Evolutionary conservation across 345 rosid genomes (phyloP), one percentile per base, ranked within the genome.

Genomic region (Boechera divaricarpa): DNA sequence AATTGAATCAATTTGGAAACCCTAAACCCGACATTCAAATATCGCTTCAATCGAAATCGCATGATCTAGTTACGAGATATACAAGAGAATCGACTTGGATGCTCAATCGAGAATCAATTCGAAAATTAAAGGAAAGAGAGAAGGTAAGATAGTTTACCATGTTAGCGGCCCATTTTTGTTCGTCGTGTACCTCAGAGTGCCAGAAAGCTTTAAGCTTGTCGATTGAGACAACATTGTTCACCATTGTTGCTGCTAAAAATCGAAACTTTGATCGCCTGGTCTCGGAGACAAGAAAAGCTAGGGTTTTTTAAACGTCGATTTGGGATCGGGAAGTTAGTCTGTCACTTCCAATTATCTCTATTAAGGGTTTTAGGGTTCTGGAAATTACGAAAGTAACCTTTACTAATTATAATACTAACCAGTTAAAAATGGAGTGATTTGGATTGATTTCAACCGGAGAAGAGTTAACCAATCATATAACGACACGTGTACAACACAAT

Each of bases 101-200:
- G 41, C 32, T 57, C 24, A 54, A 45, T 18, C 11, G 38, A 65
- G 54, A 18, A 56, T 42, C 53, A 70, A 70, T 7, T 56, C 7
- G 45, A 6, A 39, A 54, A 31, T 51, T 33, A 63, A 26, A 7
- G 26, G 48, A 64, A 49, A n/a, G 33, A 79, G 10, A 71, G 7
- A 57, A 28, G 0, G 32, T 3, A 4, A 45, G 33, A 76, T 26
- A 48, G 42, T 9, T 44, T 38, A 89, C 98, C 93, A 78, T 48
- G 85, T 92, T 92, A 77, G 35, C 75, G 5, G 86, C 93, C 96
- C 93, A 89, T 38, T 86, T 87, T 76, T 87, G 90, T 49, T 90
- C 98, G 35, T 90, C 91, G 64, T 89, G 79, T 42, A 87, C 76
- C 80, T 92, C 89, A 68, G 91, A 89, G 47, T 79, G 82, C 88